These are phyloP conservation scores for Rhizophora apiculata DNA, from an alignment of 345 rosid species.

Conservation along the genomic window DNA sequence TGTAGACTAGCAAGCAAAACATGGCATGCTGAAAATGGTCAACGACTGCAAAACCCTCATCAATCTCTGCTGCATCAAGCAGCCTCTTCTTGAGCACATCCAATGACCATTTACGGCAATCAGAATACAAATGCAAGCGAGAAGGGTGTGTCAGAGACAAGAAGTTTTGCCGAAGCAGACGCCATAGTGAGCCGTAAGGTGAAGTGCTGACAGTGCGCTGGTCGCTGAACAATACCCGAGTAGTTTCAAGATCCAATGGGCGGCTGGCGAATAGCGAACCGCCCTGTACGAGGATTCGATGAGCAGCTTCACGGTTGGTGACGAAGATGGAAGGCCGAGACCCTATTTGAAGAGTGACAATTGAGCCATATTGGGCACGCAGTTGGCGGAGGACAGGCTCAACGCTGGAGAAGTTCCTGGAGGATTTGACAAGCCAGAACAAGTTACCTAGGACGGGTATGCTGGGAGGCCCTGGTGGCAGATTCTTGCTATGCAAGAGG, in stretches of 20 bases:
- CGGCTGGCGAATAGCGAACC: conserved; percentile 13
- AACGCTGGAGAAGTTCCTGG: conserved; percentile 8
- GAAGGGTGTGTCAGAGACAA: conserved; percentile 1
- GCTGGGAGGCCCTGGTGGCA: conserved; percentile 9
- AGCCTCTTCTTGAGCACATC: conserved; percentile 1
- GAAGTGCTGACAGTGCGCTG: conserved; percentile 5
- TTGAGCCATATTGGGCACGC: conserved; percentile 11
- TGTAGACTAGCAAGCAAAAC: conserved; percentile 8
- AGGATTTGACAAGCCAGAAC: conserved; percentile 5
- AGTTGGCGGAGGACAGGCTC: conserved; percentile 18
- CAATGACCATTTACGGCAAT: conserved; percentile 8
- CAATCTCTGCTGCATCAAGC: background rate
- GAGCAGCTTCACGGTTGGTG: conserved; percentile 16
- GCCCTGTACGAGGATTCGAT: background rate
- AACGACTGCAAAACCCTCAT: background rate
- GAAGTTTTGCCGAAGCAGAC: conserved; percentile 3
- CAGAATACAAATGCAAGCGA: conserved; percentile 4
- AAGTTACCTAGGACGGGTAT: conserved; percentile 11
- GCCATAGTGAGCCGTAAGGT: conserved; percentile 9
- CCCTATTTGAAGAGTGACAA: conserved; percentile 12
- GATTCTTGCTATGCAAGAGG: background rate
- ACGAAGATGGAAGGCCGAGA: conserved; percentile 21
- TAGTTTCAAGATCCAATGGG: conserved; percentile 9
- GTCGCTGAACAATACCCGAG: conserved; percentile 1
- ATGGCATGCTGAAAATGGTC: conserved; percentile 11